Conservation (phyloP, 2,329 filamentous ascomycete species). For the Fusarium sp. region DNA sequence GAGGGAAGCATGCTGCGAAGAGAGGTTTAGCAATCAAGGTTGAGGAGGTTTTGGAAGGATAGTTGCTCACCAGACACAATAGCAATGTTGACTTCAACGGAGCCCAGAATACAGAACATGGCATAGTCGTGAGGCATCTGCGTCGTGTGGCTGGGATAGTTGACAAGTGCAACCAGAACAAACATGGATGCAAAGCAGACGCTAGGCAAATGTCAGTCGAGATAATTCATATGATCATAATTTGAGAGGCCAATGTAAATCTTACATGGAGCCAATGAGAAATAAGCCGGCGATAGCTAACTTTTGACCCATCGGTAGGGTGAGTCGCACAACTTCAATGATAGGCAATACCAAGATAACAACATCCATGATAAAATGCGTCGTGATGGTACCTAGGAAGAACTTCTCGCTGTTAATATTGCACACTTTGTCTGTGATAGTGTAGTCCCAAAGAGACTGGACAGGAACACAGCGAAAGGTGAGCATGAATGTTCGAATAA, state of each 20-base stretch:
- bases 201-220: slow-evolving; percentile 1
- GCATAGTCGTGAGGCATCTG: slow-evolving; percentile 43
- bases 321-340: slow-evolving; percentile 25
- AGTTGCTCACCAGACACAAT: slow-evolving; percentile 36
- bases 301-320: slow-evolving; percentile 1
- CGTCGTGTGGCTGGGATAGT: slow-evolving; percentile 16
- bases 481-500: slow-evolving; percentile 50
- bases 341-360: slow-evolving; percentile 50
- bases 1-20: slow-evolving; percentile 37
- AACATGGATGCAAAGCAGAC: slow-evolving; percentile 38
- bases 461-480: slow-evolving; percentile 54
- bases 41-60: fast-evolving
- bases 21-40: not conserved
- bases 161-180: slow-evolving; percentile 16
- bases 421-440: slow-evolving; percentile 47
- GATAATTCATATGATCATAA: no score
- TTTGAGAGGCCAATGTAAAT: not conserved
- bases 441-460: slow-evolving; percentile 52
- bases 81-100: slow-evolving; percentile 41
- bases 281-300: slow-evolving; percentile 14
- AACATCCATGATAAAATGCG: slow-evolving; percentile 52
- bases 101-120: slow-evolving; percentile 29
- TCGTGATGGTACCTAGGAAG: slow-evolving; percentile 51
- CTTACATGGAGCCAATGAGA: slow-evolving; percentile 20
- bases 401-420: slow-evolving; percentile 48